These are phyloP conservation scores for Pythium aristosporum DNA, from an alignment of 352 stramenopile genomes.

Conservation along the genomic window DNA sequence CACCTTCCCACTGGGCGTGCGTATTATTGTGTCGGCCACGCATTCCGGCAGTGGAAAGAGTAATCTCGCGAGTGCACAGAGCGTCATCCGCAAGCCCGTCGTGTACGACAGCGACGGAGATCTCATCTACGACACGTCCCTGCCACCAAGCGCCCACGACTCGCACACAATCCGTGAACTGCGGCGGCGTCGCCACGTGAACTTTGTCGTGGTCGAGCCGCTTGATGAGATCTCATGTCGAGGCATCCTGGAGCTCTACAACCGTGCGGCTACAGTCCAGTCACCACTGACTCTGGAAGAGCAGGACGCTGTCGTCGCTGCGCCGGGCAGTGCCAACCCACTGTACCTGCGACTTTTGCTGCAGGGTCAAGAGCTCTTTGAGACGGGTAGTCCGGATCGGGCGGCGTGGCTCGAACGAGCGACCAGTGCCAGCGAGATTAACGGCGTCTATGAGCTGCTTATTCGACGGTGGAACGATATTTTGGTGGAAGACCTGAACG, in stretches of 20 bases:
- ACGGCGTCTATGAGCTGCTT: conserved; percentile 57
- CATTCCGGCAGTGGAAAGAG: conserved; percentile 27
- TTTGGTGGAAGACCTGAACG: conserved; percentile 54
- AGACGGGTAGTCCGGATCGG: background rate
- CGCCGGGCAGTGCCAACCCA: conserved; percentile 63
- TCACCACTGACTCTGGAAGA: conserved; percentile 35
- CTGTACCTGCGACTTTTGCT: conserved; percentile 68
- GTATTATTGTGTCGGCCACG: conserved; percentile 73
- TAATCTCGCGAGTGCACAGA: conserved; percentile 38
- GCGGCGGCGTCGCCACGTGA: conserved; percentile 51
- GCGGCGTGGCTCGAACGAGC: conserved; percentile 48
- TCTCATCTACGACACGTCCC: conserved; percentile 59
- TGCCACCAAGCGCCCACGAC: conserved; percentile 43
- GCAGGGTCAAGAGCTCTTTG: conserved; percentile 56
- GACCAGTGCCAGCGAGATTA: conserved; percentile 40
- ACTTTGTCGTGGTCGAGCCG: conserved; percentile 66
- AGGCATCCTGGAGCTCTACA: conserved; percentile 40
- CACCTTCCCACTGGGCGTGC: conserved; percentile 59
- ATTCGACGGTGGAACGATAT: conserved; percentile 80
- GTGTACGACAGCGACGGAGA: conserved; percentile 68
- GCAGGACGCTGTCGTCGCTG: conserved; percentile 40
- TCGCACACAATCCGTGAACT: conserved; percentile 76
- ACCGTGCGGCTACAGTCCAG: background rate
- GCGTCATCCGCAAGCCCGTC: conserved; percentile 47
- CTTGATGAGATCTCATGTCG: conserved; percentile 67